Evolutionary conservation across 139 green algal genomes (phyloP), one percentile per base, ranked within the genome.

Genomic region (Yamagishiella unicocca): DNA sequence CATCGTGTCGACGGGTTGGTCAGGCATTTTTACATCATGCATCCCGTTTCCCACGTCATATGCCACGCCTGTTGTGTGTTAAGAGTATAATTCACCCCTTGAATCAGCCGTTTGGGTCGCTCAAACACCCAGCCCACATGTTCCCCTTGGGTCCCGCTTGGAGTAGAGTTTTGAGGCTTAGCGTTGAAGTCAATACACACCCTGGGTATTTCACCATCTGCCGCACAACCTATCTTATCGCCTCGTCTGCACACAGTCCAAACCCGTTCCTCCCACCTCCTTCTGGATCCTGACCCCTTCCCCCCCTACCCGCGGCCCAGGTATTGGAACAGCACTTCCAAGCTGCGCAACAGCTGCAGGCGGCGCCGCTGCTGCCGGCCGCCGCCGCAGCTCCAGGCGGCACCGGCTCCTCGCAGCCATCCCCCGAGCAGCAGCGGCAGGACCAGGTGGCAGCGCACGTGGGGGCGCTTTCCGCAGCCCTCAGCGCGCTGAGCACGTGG

Each of bases 401-500:
- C 33, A 25, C 50, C 66, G 9, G n/a, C 37, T 4, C n/a, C 37
- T 5, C 68, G 35, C 25, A 40, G 21, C 2, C 45, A 2, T 70
- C 40, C 27, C 75, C 75, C 22, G 35, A 78, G 42, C 70, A 53
- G 38, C 61, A 75, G 58, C 58, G 79, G 3, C 24, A 21, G 0
- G 79, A 75, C 10, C 53, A 42, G 3, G 45, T 85, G 12, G 42
- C 81, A 6, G 64, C 81, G 33, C 81, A 87, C 67, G 33, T 87
- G 21, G 81, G 43, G 0, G 81, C 81, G 45, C 81, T 97, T 2
- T 88, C 86, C 25, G 91, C 92, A 37, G 94, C 92, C 3, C 84
- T 97, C 14, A 90, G 84, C 85, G 80, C 75, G 58, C 84, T 90
- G 42, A n/a, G 14, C 81, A 91, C 90, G 6, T 93, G 90, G 90